Base-by-base conservation (phyloP, 73 alveolate species). In the Paramecium primaurelia region DNA sequence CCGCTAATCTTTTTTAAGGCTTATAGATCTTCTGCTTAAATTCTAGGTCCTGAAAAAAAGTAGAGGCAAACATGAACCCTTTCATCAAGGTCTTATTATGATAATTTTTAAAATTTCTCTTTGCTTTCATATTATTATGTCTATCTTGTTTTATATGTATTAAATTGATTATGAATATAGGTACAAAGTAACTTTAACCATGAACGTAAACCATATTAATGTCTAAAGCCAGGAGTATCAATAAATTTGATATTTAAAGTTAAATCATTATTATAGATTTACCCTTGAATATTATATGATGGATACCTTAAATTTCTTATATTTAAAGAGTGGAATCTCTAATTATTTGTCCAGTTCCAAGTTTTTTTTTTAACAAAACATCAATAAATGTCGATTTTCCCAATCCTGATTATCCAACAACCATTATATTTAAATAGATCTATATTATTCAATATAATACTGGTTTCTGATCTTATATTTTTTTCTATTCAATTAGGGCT, bases 321-420 rank as follows among this genome's bases (percentile, higher is more conserved):
- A 80, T 80, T 47, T 80, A 42, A 32, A 49, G 71, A 6, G 91
- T 80, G 49, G 64, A 32, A 80, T 80, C 77, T 28, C 91, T 20
- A 45, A 80, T 80, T n/a, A 80, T 80, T 47, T 80, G n/a, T 2
- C 75, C 51, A 25, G 49, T 71, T 18, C 75, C 49, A 14, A 59
- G 37, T 47, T 71, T 83, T 54, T 71, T 68, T 30, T 89, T 89
- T 47, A 89, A 22, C 40, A 89, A 71, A 0, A 83, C 94, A 58
- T 89, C 94, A 12, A 89, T 71, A 89, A 89, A 89, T 18, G 94
- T 89, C 22, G 92, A 71, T 51, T 89, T 89, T 16, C 94, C 94
- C 54, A 89, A 71, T 38, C 92, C 94, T n/a, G 86, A 45, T 22
- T 40, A 45, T 26, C 94, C 94, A 8, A 54, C 94, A 1, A 89